phyloP scores from a whole-genome alignment of 2,329 filamentous ascomycete genomes.

The Colletotrichum australisinense region DNA sequence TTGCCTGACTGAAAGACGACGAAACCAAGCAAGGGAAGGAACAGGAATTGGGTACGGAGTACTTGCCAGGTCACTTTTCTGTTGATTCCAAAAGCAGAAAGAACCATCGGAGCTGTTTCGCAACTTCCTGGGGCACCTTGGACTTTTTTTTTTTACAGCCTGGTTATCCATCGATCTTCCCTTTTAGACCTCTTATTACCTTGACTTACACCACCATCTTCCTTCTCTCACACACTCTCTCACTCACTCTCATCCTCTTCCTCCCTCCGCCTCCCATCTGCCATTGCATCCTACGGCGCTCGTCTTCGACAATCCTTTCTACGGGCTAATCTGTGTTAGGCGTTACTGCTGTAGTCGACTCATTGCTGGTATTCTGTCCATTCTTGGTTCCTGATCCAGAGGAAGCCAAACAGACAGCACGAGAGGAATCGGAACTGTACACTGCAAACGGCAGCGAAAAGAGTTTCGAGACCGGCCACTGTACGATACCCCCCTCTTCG shows the following conservation, averaged over 20 bases:
- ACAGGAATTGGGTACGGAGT: background rate
- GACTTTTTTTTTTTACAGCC: constrained; percentile 10
- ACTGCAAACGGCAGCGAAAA: background rate
- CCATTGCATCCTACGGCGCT: background rate
- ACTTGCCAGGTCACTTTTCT: too few relatives aligned
- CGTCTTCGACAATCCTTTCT: background rate
- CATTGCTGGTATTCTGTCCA: background rate
- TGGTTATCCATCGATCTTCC: background rate
- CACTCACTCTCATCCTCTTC: background rate
- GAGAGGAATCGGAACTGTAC: background rate
- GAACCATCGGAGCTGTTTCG: constrained; percentile 23
- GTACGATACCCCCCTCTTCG: constrained; percentile 5
- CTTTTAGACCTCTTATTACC: background rate
- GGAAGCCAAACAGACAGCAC: background rate
- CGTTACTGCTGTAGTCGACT: background rate
- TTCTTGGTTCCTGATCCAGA: background rate
- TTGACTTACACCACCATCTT: background rate
- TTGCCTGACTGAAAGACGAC: constrained; percentile 8
- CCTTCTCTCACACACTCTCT: background rate
- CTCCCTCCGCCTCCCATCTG: background rate
- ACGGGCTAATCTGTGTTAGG: constrained; percentile 8
- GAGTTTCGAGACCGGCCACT: background rate
- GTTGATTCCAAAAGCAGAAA: constrained; percentile 28
- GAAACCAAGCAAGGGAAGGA: constrained; percentile 23
- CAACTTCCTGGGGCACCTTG: background rate